These are phyloP conservation scores for Fomitopsis serialis DNA, from an alignment of 768 basidiomycete genomes.

Conservation along the genomic window DNA sequence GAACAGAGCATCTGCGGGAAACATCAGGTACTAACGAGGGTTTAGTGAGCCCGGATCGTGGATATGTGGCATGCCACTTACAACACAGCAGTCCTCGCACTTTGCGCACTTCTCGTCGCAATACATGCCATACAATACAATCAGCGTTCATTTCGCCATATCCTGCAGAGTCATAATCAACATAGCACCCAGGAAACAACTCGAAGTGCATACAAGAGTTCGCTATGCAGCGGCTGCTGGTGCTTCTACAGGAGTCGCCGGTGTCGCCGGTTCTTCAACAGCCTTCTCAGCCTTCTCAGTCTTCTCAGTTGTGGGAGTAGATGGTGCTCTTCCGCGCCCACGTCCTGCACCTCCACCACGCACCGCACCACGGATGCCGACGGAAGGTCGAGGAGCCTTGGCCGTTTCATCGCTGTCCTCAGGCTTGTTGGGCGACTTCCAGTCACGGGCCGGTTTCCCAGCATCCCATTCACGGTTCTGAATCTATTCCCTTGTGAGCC, in stretches of 20 bases:
- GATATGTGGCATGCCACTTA: too few species aligned
- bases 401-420: slow-evolving; percentile 3
- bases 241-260: slow-evolving; percentile 1
- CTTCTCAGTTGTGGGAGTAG: not conserved
- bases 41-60: too few species aligned
- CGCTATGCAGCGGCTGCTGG: not conserved
- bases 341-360: slow-evolving; percentile 15
- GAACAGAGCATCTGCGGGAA: too few species aligned
- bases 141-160: too few species aligned
- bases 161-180: too few species aligned
- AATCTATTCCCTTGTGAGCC: slow-evolving; percentile 23
- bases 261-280: not conserved
- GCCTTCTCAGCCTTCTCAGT: slow-evolving; percentile 7
- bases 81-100: too few species aligned
- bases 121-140: too few species aligned
- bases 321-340: not conserved
- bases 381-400: slow-evolving; percentile 9
- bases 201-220: not conserved
- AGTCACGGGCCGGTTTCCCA: slow-evolving; percentile 42
- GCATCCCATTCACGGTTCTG: slow-evolving; percentile 83
- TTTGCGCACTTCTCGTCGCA: too few species aligned
- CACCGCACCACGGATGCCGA: slow-evolving; percentile 21
- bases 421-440: slow-evolving; percentile 8
- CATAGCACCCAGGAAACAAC: not conserved
- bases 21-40: too few species aligned